phyloP scores from a whole-genome alignment of 352 stramenopile genomes.

The Peronosclerospora sorghi region DNA sequence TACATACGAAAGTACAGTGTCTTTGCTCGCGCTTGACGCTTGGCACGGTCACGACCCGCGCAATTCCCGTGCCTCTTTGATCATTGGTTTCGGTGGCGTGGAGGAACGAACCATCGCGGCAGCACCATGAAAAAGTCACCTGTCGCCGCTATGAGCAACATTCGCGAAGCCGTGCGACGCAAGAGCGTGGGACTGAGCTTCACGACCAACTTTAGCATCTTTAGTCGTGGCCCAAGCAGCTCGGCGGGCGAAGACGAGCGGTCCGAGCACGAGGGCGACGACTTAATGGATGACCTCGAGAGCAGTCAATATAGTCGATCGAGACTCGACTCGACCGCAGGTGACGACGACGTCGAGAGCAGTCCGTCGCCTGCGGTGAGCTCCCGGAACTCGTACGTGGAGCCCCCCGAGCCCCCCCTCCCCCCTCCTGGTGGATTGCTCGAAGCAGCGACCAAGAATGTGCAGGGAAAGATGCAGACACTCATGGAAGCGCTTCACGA shows the following conservation, averaged over 20 bases:
- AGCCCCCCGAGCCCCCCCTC: constrained; percentile 44
- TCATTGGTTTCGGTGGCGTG: background rate
- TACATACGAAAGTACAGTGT: background rate
- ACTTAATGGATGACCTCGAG: constrained; percentile 29
- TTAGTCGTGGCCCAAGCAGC: constrained; percentile 27
- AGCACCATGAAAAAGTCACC: constrained; percentile 37
- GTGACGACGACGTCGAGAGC: constrained; percentile 24
- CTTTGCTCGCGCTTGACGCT: background rate
- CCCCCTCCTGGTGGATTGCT: constrained; percentile 41
- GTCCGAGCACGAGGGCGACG: constrained; percentile 24
- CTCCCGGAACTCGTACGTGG: constrained; percentile 34
- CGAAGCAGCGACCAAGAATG: constrained; percentile 55
- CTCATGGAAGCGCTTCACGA: constrained; percentile 53
- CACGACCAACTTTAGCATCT: constrained; percentile 49
- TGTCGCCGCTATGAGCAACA: constrained; percentile 31
- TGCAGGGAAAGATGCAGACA: constrained; percentile 60
- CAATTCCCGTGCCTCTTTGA: background rate
- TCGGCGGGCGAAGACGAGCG: constrained; percentile 32
- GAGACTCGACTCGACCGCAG: constrained; percentile 25
- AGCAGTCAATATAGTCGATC: constrained; percentile 30
- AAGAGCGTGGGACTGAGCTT: constrained; percentile 60
- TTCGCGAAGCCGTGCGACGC: constrained; percentile 49
- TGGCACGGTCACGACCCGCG: background rate
- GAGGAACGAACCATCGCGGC: background rate
- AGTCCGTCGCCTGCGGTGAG: constrained; percentile 26